Evolutionary conservation across 352 stramenopile species (phyloP).

Genomic region (Globisporangium mamillatum): DNA sequence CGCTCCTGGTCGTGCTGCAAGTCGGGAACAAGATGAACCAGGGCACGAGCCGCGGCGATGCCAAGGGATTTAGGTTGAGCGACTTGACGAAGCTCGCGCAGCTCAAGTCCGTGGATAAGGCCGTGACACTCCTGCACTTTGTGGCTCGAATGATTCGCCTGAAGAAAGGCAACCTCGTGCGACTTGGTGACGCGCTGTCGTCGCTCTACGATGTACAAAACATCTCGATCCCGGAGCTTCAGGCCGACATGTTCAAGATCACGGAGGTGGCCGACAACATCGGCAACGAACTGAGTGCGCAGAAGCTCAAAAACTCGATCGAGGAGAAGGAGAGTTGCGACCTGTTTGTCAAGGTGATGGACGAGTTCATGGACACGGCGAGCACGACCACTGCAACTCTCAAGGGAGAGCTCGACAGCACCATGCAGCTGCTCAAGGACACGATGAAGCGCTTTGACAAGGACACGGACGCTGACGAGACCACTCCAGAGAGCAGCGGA

Average conservation of each 20-base stretch:
- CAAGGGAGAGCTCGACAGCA: conserved; percentile 48
- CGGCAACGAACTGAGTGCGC: conserved; percentile 55
- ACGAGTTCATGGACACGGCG: conserved; percentile 50
- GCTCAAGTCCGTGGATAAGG: conserved; percentile 61
- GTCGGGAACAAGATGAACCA: conserved; percentile 88
- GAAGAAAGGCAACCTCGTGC: conserved; percentile 66
- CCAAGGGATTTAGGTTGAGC: conserved; percentile 66
- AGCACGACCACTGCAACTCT: conserved; percentile 25
- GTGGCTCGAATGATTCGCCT: conserved; percentile 63
- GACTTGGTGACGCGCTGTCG: conserved; percentile 54
- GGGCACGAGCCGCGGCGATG: conserved; percentile 55
- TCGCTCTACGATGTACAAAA: conserved; percentile 78
- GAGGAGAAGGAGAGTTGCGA: conserved; percentile 63
- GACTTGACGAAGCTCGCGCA: conserved; percentile 72
- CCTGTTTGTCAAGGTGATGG: conserved; percentile 65
- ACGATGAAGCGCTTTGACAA: conserved; percentile 68
- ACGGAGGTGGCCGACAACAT: conserved; percentile 61
- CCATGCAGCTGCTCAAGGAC: conserved; percentile 44
- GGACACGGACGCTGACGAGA: conserved; percentile 30
- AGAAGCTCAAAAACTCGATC: conserved; percentile 75
- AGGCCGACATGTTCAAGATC: conserved; percentile 64
- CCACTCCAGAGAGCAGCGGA: conserved; percentile 3
- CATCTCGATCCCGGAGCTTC: conserved; percentile 72
- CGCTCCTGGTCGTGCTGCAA: conserved; percentile 69
- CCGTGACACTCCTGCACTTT: conserved; percentile 69